phyloP scores from a whole-genome alignment of 768 basidiomycete species.

The Strobilomyces confusus region DNA sequence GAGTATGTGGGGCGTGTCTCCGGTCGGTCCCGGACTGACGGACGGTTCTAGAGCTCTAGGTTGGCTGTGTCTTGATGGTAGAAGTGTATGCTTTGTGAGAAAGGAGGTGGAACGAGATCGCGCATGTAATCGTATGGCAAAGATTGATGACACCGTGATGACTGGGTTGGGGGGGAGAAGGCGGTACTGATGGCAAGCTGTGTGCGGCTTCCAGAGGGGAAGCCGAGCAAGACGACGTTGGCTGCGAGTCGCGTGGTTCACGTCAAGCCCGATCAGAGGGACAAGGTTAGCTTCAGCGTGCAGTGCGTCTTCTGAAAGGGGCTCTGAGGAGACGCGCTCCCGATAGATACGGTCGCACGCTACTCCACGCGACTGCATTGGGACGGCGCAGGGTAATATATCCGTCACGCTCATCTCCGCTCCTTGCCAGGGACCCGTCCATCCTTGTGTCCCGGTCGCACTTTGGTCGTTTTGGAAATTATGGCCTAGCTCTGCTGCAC shows the following conservation, averaged over 20 bases:
- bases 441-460: background rate
- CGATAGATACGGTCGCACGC: constrained; percentile 16
- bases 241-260: constrained; percentile 12
- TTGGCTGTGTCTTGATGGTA: background rate
- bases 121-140: constrained; percentile 7
- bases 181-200: constrained; percentile 6
- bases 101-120: constrained; percentile 2
- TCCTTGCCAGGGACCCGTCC: constrained; percentile 12
- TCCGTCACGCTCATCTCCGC: constrained; percentile 25
- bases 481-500: constrained; percentile 2
- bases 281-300: constrained; percentile 33
- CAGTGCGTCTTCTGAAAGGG: constrained; percentile 13
- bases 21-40: background rate
- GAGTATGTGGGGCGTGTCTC: background rate
- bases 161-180: background rate
- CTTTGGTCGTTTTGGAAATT: constrained; percentile 24
- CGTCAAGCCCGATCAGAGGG: constrained; percentile 18
- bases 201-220: constrained; percentile 19
- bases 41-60: constrained; percentile 22
- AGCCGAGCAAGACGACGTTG: constrained; percentile 6
- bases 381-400: constrained; percentile 17
- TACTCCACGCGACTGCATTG: constrained; percentile 14
- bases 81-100: constrained; percentile 9
- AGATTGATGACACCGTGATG: background rate
- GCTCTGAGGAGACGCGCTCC: constrained; percentile 9